Conservation (phyloP, 164 flowering plant genomes). For the Stephania yunnanensis region DNA sequence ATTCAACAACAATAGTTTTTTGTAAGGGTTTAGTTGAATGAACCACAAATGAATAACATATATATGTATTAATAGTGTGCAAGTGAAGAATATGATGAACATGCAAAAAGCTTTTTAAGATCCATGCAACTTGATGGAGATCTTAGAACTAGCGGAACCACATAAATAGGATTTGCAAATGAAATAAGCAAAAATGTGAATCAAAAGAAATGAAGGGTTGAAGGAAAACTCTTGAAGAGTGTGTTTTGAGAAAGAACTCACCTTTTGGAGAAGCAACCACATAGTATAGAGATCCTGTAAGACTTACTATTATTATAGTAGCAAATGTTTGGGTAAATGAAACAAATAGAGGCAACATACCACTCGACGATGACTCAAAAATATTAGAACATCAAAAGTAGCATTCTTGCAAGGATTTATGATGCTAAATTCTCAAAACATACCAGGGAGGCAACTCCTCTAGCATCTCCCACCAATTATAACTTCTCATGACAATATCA, state of each 20-base stretch:
- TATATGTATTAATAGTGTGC: too few species aligned
- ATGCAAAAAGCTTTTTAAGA: slow-evolving; percentile 91
- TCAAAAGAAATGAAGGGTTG: not conserved
- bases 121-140: slow-evolving; percentile 69
- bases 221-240: slow-evolving; percentile 20
- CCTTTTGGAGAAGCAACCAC: too few species aligned
- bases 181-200: slow-evolving; percentile 1
- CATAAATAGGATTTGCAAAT: slow-evolving; percentile 77
- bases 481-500: slow-evolving; percentile 72
- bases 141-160: slow-evolving; percentile 69
- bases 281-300: too few species aligned
- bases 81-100: slow-evolving; percentile 25
- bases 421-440: not conserved
- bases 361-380: slow-evolving; percentile 44
- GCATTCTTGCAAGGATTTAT: too few species aligned
- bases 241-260: too few species aligned
- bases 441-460: slow-evolving; percentile 85
- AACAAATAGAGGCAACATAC: slow-evolving; percentile 86
- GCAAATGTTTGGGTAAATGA: slow-evolving; percentile 99
- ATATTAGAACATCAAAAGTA: not conserved
- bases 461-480: slow-evolving; percentile 53
- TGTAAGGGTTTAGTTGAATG: too few species aligned
- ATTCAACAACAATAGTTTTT: too few species aligned
- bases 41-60: too few species aligned
- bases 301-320: slow-evolving; percentile 81